phyloP scores from a whole-genome alignment of 306 rosid species.

The Prunus mume region DNA sequence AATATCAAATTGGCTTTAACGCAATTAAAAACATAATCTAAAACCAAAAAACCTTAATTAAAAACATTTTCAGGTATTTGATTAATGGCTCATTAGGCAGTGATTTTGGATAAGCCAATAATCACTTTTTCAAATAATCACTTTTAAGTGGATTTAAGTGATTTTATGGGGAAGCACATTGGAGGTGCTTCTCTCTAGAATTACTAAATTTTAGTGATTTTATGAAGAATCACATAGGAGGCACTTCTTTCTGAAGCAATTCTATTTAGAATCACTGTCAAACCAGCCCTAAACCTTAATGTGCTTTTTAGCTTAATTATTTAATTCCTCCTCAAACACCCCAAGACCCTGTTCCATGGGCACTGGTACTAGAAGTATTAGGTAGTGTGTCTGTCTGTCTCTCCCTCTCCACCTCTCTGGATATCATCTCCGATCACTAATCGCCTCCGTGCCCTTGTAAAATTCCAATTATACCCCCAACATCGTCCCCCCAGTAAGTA shows the following conservation, averaged over 20 bases:
- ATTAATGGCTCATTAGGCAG: not conserved
- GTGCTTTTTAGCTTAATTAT: not conserved
- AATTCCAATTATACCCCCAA: conserved; percentile 15
- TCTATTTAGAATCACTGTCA: too few relatives aligned
- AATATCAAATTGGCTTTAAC: not conserved
- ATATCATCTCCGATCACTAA: conserved; percentile 51
- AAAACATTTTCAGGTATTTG: not conserved
- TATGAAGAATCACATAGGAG: fast-evolving
- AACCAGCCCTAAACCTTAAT: not conserved
- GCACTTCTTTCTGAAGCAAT: fast-evolving
- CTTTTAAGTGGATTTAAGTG: too few relatives aligned
- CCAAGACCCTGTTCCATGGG: not conserved
- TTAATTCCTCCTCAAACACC: not conserved
- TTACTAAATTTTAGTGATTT: too few relatives aligned
- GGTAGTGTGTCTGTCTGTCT: conserved; percentile 1
- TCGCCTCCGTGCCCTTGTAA: conserved; percentile 14
- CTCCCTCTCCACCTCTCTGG: conserved; percentile 16
- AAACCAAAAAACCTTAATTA: not conserved
- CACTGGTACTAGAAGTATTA: not conserved
- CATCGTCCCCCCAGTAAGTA: conserved; percentile 3
- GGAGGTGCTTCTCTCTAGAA: too few relatives aligned
- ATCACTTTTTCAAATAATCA: too few relatives aligned
- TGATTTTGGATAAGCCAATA: not conserved
- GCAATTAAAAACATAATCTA: not conserved
- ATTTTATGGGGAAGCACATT: too few relatives aligned